Base-by-base conservation (phyloP, 306 rosid genomes). In the Cucumis melo region DNA sequence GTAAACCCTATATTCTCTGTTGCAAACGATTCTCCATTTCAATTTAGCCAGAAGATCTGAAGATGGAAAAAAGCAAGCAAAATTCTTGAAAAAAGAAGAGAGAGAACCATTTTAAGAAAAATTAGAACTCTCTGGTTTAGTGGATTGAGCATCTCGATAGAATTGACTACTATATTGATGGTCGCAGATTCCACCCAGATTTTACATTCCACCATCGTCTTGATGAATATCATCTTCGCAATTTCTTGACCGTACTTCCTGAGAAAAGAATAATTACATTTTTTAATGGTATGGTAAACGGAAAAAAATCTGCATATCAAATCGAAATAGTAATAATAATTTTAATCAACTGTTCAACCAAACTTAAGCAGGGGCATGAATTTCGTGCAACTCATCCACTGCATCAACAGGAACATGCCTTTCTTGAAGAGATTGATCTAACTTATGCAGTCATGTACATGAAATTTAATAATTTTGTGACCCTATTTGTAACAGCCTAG, bases 81-180 rank as follows among this genome's bases (percentile, higher is more conserved):
- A 29, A 11, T 55, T 12, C 36, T 3, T 5, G 8, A 75, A 7
- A 21, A 46, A 63, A 32, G 50, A 16, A 70, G 60, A 66, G 54
- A 67, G 62, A 80, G 84, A 23, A 90, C 97, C 97, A 57, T 81
- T 82, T 62, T 76, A 58, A 78, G 44, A 56, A 67, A 88, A 55
- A 91, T 54, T 77, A 90, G 46, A 62, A 83, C 83, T 67, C 83
- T 87, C 88, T 42, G 85, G 84, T 79, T 86, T 73, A 78, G 73
- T 54, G 89, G 96, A 84, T 82, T 81, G 77, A 91, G 77, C 82
- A 88, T 75, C 90, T 86, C 80, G 16, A 74, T 90, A 6, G 94
- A 90, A 48, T 87, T 88, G 76, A 91, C 84, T 62, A 78, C 48
- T 68, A 86, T 42, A 61, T 56, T 68, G 64, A 90, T 66, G 78